Conservation (phyloP, 371 early-diverging fungal species). For the Mortierella sp. region DNA sequence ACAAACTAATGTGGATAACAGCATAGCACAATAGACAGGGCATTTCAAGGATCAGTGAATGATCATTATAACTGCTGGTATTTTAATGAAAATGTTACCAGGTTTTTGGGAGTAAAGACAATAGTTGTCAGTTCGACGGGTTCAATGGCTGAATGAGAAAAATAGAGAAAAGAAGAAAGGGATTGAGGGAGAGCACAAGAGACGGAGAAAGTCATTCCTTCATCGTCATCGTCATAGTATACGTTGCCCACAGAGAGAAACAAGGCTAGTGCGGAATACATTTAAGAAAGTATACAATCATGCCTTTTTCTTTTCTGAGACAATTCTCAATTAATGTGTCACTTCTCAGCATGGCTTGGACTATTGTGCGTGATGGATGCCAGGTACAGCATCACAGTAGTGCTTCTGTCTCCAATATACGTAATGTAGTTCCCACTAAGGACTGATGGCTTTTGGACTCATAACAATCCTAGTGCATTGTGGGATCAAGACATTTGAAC, state of each 20-base stretch:
- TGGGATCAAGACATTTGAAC: conserved; percentile 23
- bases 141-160: background rate
- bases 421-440: no score
- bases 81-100: background rate
- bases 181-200: background rate
- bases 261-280: conserved; percentile 9
- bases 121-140: background rate
- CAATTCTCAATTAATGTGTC: background rate
- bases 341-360: background rate
- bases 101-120: background rate
- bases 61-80: background rate
- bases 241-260: background rate
- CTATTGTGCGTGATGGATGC: no score
- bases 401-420: no score
- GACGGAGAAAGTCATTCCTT: background rate
- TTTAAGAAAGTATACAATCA: conserved; percentile 11
- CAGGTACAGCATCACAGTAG: background rate
- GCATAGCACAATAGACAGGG: background rate
- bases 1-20: background rate
- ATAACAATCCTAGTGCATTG: conserved; percentile 10
- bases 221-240: background rate
- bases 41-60: background rate
- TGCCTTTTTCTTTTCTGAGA: background rate
- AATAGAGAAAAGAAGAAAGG: background rate
- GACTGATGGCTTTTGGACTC: background rate